Percentiles rank a stretch among this genome's conserved stretches.
Conservation (phyloP, 192 early-diverging fungal species). For the Paraglomus occultum region DNA sequence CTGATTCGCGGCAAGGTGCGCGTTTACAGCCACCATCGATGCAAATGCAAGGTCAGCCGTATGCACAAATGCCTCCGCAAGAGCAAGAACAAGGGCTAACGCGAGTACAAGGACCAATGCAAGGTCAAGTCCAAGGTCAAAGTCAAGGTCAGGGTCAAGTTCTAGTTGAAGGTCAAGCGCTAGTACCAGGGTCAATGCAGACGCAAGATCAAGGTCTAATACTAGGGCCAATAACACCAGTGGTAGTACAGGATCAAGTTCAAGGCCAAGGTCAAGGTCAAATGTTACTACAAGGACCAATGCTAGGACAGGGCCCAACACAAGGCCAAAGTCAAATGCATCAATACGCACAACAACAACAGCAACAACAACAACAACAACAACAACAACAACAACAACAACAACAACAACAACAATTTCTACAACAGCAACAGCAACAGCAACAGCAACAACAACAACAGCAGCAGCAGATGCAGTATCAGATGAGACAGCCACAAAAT, state of each 20-base stretch:
- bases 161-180: too few relatives aligned
- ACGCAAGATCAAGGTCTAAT: slow-evolving; percentile 21
- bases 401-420: slow-evolving; percentile 20
- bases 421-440: slow-evolving; percentile 11
- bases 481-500: background rate
- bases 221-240: slow-evolving; percentile 8
- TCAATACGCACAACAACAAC: slow-evolving; percentile 18
- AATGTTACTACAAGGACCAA: background rate
- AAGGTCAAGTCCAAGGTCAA: slow-evolving; percentile 14
- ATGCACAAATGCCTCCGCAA: too few relatives aligned
- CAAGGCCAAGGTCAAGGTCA: background rate
- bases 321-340: slow-evolving; percentile 29
- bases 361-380: background rate
- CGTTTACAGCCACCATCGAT: slow-evolving; percentile 24
- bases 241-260: background rate
- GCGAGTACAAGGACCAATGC: slow-evolving; percentile 18
- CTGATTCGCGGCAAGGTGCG: background rate
- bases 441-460: background rate
- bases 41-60: too few relatives aligned
- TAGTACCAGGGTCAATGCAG: background rate
- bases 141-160: too few relatives aligned
- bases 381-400: background rate
- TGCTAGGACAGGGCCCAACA: slow-evolving; percentile 15
- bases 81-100: background rate
- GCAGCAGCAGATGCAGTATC: background rate